phyloP scores from a whole-genome alignment of 306 rosid genomes.

The Corylus americana region DNA sequence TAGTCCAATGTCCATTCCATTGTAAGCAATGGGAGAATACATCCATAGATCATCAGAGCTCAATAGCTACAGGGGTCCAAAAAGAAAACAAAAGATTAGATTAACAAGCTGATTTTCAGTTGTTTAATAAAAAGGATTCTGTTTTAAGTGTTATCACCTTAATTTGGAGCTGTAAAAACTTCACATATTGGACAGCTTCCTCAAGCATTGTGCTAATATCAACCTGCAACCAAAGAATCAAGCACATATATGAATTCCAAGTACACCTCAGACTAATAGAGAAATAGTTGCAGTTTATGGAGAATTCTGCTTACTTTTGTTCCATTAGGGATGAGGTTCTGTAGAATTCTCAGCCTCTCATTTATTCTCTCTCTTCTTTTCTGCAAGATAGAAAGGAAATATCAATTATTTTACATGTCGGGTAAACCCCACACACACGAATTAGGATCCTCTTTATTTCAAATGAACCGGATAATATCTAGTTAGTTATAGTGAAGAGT shows the following conservation, averaged over 20 bases:
- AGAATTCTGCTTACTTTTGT: slow-evolving; percentile 59
- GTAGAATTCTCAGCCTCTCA: slow-evolving; percentile 80
- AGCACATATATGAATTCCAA: neutral
- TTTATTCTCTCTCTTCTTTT: slow-evolving; percentile 96
- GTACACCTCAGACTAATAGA: neutral
- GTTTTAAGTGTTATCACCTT: slow-evolving; percentile 51
- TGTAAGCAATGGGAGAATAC: slow-evolving; percentile 95
- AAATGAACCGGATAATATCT: too few relatives aligned
- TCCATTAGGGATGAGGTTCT: slow-evolving; percentile 88
- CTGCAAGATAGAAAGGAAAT: slow-evolving; percentile 47
- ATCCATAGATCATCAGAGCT: slow-evolving; percentile 92
- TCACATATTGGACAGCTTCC: slow-evolving; percentile 93
- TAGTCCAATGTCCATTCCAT: slow-evolving; percentile 83
- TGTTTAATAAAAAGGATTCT: slow-evolving; percentile 9
- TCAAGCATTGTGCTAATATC: slow-evolving; percentile 99
- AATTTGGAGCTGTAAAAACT: slow-evolving; percentile 83
- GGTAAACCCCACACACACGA: too few relatives aligned
- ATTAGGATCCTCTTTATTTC: too few relatives aligned
- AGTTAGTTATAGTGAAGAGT: too few relatives aligned
- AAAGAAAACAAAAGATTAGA: slow-evolving; percentile 13
- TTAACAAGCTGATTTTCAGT: neutral
- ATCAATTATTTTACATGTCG: slow-evolving; percentile 17
- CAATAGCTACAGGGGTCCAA: slow-evolving; percentile 53
- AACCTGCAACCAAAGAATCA: slow-evolving; percentile 52
- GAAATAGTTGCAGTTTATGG: slow-evolving; percentile 3